phyloP scores from a whole-genome alignment of 371 early-diverging fungal species.

The Mortierella sp. region DNA sequence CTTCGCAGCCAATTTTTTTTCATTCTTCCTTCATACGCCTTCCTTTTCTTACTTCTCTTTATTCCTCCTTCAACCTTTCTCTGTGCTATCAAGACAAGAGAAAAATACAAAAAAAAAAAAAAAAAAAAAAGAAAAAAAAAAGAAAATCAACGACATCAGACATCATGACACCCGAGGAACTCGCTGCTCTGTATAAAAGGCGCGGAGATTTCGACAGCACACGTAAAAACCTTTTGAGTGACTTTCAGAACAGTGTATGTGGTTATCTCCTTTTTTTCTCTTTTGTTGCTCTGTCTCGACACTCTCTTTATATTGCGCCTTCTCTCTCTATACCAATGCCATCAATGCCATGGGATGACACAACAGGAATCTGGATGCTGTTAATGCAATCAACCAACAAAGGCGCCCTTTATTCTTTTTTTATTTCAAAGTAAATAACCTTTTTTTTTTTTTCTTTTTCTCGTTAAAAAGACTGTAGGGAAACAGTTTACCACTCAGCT shows the following conservation, averaged over 20 bases:
- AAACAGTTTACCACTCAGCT: conserved; percentile 46
- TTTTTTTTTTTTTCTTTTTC: too few relatives aligned
- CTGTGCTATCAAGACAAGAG: not conserved
- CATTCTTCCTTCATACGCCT: not conserved
- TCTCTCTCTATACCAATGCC: not conserved
- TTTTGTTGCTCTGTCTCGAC: not conserved
- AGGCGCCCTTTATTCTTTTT: not conserved
- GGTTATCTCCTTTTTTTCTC: not conserved
- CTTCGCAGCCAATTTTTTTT: not conserved
- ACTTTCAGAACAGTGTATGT: conserved; percentile 55
- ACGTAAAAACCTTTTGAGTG: conserved; percentile 44
- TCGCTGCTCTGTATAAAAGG: conserved; percentile 48
- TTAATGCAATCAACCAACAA: not conserved
- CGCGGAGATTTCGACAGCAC: conserved; percentile 55
- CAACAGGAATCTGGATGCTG: not conserved
- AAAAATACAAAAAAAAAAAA: not conserved
- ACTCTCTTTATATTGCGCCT: not conserved
- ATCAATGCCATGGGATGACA: not conserved
- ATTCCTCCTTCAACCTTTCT: not conserved
- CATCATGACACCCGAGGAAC: conserved; percentile 51
- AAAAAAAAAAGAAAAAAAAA: not conserved
- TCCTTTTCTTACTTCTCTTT: not conserved
- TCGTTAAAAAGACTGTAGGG: too few relatives aligned
- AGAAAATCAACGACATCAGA: not conserved
- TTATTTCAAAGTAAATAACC: not conserved